Evolutionary conservation across 257 asterid genomes (phyloP), one percentile per base, ranked within the genome.

Genomic region (Solanum peruvianum): DNA sequence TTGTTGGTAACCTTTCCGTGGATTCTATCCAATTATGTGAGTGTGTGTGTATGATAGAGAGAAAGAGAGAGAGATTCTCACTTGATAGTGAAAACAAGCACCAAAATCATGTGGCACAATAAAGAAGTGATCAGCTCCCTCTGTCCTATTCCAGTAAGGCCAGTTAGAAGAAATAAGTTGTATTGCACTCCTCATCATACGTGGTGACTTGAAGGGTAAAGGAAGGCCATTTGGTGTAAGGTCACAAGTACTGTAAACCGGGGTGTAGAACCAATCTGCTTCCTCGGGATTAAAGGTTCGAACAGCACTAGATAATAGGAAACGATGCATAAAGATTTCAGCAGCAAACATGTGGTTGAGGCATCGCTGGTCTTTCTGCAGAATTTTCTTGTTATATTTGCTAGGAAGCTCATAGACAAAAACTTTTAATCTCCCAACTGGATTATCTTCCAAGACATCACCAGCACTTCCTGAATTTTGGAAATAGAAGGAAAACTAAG

Each of bases 291-390:
- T 95, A 69, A 96, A 94, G 21, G 98, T 94, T 9, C 98, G 95
- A 41, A 96, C 98, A 20, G 98, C 89, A 76, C 97, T 95, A 44
- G 98, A 90, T 80, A 95, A 69, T 85, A 96, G 94, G 86, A 95
- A 95, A 5, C 93, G 95, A 86, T 96, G 99, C 98, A 96, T 95
- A 84, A 84, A 95, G 82, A 96, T 94, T 94, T 96, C 99, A 3
- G 99, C 97, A 29, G 99, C 99, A 92, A 96, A 96, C 99, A 96
- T 95, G 91, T 96, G 99, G 88, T 91, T 95, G 87, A 94, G 96
- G 89, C 99, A 96, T 91, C 99, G 91, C 1, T 95, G 92, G 84
- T 96, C 98, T 89, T 92, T 94, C 85, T 94, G 96, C 60, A 94
- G 86, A 27, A 94, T 92, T 90, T 93, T 95, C 87, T 91, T 93